Conservation (phyloP, 345 rosid species). For the Arabis alpina region DNA sequence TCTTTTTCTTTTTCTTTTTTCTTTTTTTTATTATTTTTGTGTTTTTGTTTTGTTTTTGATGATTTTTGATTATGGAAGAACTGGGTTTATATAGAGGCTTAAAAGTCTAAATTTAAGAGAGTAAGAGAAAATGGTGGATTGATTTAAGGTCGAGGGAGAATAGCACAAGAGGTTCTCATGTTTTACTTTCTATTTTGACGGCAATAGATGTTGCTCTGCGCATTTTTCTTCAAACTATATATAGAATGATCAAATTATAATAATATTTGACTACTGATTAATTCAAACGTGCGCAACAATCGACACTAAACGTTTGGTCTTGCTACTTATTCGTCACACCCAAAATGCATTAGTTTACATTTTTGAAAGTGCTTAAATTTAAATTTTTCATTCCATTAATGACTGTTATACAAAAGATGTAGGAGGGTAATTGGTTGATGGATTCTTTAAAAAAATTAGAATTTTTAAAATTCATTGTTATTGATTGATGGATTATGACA, state of each 20-base stretch:
- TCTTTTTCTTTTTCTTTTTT: background rate
- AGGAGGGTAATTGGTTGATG: too few species aligned
- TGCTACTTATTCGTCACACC: constrained; percentile 17
- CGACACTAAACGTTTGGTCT: background rate
- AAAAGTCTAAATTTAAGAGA: constrained; percentile 14
- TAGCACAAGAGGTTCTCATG: constrained; percentile 21
- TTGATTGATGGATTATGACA: too few species aligned
- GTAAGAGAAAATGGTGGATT: constrained; percentile 29
- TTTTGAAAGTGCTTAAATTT: background rate
- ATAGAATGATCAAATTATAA: constrained; percentile 13
- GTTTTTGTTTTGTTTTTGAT: background rate
- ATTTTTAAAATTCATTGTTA: too few species aligned
- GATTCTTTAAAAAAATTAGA: too few species aligned
- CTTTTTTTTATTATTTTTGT: background rate
- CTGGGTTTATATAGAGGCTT: constrained; percentile 29
- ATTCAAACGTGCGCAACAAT: background rate
- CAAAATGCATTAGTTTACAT: constrained; percentile 2
- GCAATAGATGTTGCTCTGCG: constrained; percentile 18
- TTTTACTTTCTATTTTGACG: constrained; percentile 11
- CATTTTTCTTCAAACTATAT: constrained; percentile 36
- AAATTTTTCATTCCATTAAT: too few species aligned
- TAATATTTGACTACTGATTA: background rate
- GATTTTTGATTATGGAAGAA: background rate
- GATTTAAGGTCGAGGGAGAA: constrained; percentile 26
- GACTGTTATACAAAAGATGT: too few species aligned